These are phyloP conservation scores for Erodium chrysanthum DNA, from an alignment of 441 rosid species.

Conservation along the genomic window DNA sequence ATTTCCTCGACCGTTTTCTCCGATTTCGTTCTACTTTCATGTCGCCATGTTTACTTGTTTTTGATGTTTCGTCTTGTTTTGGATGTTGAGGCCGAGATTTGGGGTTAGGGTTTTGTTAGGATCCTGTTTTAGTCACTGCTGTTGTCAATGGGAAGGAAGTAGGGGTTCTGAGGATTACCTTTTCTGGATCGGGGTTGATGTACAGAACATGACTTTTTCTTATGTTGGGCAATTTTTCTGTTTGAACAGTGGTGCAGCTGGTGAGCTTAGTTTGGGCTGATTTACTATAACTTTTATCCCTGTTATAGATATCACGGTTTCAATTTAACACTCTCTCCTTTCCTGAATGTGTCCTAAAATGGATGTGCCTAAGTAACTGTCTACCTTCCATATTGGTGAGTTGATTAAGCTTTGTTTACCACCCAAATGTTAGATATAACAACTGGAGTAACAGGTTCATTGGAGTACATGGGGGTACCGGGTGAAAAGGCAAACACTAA, in stretches of 20 bases:
- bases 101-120: slow-evolving; percentile 1
- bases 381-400: background rate
- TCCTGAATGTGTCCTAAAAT: background rate
- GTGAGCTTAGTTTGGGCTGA: background rate
- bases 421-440: background rate
- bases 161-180: too few species aligned
- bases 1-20: background rate
- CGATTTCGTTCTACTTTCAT: background rate
- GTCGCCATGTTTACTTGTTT: background rate
- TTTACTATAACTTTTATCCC: background rate
- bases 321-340: background rate
- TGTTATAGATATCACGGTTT: background rate
- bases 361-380: background rate
- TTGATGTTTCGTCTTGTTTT: background rate
- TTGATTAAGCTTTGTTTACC: background rate
- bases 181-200: too few species aligned
- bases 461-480: background rate
- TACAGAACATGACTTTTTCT: too few species aligned
- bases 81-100: background rate
- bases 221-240: too few species aligned
- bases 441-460: background rate
- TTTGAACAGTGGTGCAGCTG: background rate
- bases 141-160: too few species aligned
- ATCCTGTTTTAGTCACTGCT: too few species aligned
- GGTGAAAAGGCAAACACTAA: background rate